Percentiles rank a stretch among this genome's conserved stretches.
Conservation (phyloP, 805 yeast genomes). For the Candida qinlingensis region DNA sequence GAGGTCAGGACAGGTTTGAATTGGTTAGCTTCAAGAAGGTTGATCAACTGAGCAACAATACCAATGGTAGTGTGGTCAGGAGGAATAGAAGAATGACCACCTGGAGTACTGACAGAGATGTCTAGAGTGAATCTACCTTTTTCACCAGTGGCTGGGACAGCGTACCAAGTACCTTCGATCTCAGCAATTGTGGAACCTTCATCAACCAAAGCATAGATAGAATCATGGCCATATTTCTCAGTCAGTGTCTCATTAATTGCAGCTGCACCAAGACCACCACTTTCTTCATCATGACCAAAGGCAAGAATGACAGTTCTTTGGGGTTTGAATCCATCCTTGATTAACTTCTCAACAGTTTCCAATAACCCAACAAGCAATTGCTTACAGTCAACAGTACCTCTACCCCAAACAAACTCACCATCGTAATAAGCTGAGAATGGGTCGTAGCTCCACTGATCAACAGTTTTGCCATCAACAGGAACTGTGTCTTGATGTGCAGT, state of each 20-base stretch:
- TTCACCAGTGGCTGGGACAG: slow-evolving; percentile 54
- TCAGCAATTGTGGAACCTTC: slow-evolving; percentile 45
- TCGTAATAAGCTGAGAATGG: slow-evolving; percentile 69
- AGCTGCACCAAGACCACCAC: slow-evolving; percentile 36
- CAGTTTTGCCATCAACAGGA: slow-evolving; percentile 62
- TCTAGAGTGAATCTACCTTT: slow-evolving; percentile 53
- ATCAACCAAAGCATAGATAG: slow-evolving; percentile 59
- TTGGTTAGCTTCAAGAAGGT: slow-evolving; percentile 51
- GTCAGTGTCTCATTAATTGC: slow-evolving; percentile 40
- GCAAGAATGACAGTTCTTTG: slow-evolving; percentile 56
- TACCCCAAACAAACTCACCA: slow-evolving; percentile 60
- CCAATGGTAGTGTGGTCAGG: slow-evolving; percentile 81
- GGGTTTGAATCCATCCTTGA: slow-evolving; percentile 47
- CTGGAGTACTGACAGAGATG: slow-evolving; percentile 50
- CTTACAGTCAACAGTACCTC: slow-evolving; percentile 77
- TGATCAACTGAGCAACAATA: slow-evolving; percentile 52
- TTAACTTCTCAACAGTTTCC: slow-evolving; percentile 54
- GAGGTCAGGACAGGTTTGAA: slow-evolving; percentile 36
- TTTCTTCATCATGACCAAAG: slow-evolving; percentile 77
- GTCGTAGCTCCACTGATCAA: slow-evolving; percentile 56
- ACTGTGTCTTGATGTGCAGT: slow-evolving; percentile 86
- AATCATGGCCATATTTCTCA: slow-evolving; percentile 53
- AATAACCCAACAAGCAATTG: slow-evolving; percentile 58
- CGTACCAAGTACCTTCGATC: slow-evolving; percentile 37
- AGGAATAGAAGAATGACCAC: slow-evolving; percentile 77